Base-by-base conservation (phyloP, 2,329 filamentous ascomycete species). In the Cercospora sp. region DNA sequence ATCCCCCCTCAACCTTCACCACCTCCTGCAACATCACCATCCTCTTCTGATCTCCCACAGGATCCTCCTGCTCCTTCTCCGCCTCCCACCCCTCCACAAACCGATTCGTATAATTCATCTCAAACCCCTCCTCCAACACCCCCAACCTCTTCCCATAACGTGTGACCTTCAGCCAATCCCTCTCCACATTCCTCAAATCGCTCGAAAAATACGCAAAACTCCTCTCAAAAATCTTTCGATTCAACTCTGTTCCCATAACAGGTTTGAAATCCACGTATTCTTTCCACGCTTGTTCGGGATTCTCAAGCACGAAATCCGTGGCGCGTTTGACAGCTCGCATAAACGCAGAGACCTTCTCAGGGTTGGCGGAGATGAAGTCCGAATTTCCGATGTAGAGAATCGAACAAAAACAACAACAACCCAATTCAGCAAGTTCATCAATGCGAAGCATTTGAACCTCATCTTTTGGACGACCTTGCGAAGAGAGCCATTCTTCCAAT, bases 381-480 rank as follows among this genome's bases (percentile, higher is more conserved):
- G 93, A 90, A 79, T 93, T 93, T 74, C 88, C 90, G 71, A 93
- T 93, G 83, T 93, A 93, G 48, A 93, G 84, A 78, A 93, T 91
- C 30, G 88, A 88, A 80, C 91, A 93, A 86, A 93, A 93, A 84
- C 91, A 93, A 86, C 91, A 93, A 82, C 91, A 93, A 60, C 91
- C 91, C 3, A 93, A 84, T 78, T 92, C 89, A 36, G 91, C 91
- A 30, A 93, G 88, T 81, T 93, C 87, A 77, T 93, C 91, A 75
- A 93, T 93, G 74, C 91, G 88, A 18, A 93, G 86, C 90, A 93
- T 93, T 80, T 91, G 88, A 7, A 92, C 91, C 71, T 93, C 90
- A 13, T 82, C 81, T 77, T 85, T 86, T 68, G 87, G 85, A 1
- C 89, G 88, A 72, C 84, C 84, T 77, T 91, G 89, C 0, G 77